Percentiles rank a stretch among this genome's conserved stretches.
These are phyloP conservation scores for Iberis pinnata DNA, from an alignment of 345 rosid species.

Conservation along the genomic window DNA sequence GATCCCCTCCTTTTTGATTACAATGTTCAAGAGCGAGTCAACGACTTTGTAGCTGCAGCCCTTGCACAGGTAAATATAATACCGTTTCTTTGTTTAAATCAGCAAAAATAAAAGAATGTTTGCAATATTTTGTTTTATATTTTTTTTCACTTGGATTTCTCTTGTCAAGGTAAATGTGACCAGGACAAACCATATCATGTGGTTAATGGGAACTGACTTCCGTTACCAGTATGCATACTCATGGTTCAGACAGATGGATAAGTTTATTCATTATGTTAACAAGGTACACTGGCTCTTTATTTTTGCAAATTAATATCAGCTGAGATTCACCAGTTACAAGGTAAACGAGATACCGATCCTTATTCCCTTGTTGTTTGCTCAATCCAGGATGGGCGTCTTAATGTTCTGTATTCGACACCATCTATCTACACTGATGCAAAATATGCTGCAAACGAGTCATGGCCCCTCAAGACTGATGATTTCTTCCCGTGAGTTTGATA, in stretches of 20 bases:
- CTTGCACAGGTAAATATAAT: slow-evolving; percentile 53
- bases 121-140: not conserved
- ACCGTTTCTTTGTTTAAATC: not conserved
- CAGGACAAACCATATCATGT: slow-evolving; percentile 86
- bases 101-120: not conserved
- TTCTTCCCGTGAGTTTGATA: slow-evolving; percentile 75
- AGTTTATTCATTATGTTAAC: slow-evolving; percentile 91
- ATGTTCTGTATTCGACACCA: slow-evolving; percentile 88
- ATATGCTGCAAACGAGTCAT: slow-evolving; percentile 58
- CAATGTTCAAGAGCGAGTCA: slow-evolving; percentile 83
- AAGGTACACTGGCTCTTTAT: slow-evolving; percentile 38
- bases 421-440: slow-evolving; percentile 87
- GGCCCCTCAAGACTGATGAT: slow-evolving; percentile 90
- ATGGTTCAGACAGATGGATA: slow-evolving; percentile 97
- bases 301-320: not conserved
- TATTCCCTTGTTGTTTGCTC: slow-evolving; percentile 13
- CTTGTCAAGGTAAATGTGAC: slow-evolving; percentile 73
- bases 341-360: slow-evolving; percentile 5
- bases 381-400: slow-evolving; percentile 83
- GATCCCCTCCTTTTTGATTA: slow-evolving; percentile 72
- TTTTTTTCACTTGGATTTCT: slow-evolving; percentile 6
- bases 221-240: slow-evolving; percentile 90
- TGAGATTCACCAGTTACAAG: slow-evolving; percentile 1
- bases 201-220: slow-evolving; percentile 94
- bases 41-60: slow-evolving; percentile 83